phyloP scores from a whole-genome alignment of 2,329 filamentous ascomycete genomes.

The Mariannaea elegans region DNA sequence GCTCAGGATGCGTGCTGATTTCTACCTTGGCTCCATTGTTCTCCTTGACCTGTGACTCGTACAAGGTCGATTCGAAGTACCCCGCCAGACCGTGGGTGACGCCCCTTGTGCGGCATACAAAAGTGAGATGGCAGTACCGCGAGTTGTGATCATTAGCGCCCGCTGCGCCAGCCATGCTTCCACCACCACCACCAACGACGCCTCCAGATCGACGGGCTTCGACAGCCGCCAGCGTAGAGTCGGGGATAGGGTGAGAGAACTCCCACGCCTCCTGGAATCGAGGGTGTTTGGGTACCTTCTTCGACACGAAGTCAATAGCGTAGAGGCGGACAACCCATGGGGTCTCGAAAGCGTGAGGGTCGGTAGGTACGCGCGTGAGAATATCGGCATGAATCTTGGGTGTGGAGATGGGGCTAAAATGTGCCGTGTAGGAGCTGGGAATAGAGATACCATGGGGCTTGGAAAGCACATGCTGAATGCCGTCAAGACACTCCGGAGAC shows the following conservation, averaged over 20 bases:
- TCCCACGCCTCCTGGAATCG: slow-evolving; percentile 83
- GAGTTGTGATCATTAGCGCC: slow-evolving; percentile 92
- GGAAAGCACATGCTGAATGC: slow-evolving; percentile 88
- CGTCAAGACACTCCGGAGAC: slow-evolving; percentile 94
- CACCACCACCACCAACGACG: slow-evolving; percentile 72
- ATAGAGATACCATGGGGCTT: slow-evolving; percentile 89
- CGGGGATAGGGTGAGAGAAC: slow-evolving; percentile 78
- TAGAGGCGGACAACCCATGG: slow-evolving; percentile 96
- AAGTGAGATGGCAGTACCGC: slow-evolving; percentile 79
- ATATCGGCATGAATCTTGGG: slow-evolving; percentile 89
- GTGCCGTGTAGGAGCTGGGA: slow-evolving; percentile 90
- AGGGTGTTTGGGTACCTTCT: slow-evolving; percentile 63
- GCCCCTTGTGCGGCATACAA: slow-evolving; percentile 80
- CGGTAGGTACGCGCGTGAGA: slow-evolving; percentile 65
- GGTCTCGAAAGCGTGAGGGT: slow-evolving; percentile 82
- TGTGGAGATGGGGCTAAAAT: slow-evolving; percentile 89
- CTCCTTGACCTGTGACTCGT: slow-evolving; percentile 61
- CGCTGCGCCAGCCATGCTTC: slow-evolving; percentile 77
- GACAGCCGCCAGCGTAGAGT: slow-evolving; percentile 62
- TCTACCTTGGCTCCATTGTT: slow-evolving; percentile 69
- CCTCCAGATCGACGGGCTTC: slow-evolving; percentile 69
- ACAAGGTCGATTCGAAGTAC: slow-evolving; percentile 97
- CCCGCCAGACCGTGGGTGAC: slow-evolving; percentile 91
- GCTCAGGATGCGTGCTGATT: slow-evolving; percentile 90
- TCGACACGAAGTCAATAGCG: slow-evolving; percentile 85